These are phyloP conservation scores for Nicotiana otophora DNA, from an alignment of 257 asterid genomes.

Conservation along the genomic window DNA sequence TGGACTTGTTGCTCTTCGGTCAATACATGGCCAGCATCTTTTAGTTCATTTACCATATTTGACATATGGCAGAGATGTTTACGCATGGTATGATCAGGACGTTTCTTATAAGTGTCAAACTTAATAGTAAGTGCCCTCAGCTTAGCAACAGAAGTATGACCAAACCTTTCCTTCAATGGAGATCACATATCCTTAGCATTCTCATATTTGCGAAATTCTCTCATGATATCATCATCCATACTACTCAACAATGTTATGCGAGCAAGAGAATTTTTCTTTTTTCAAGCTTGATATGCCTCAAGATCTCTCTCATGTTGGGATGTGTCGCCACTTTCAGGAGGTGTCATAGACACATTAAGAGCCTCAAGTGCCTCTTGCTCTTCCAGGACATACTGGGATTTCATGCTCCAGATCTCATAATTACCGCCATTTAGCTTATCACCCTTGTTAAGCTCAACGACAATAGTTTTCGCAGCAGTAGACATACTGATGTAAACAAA, in stretches of 20 bases:
- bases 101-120: too few species aligned
- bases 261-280: neutral
- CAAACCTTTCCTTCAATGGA: neutral
- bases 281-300: neutral
- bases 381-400: neutral
- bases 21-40: neutral
- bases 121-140: neutral
- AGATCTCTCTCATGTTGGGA: neutral
- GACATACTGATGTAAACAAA: neutral
- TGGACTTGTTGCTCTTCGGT: neutral
- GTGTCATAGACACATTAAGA: neutral
- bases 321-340: neutral
- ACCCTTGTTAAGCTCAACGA: neutral
- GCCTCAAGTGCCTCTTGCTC: neutral
- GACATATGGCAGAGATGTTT: neutral
- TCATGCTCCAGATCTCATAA: neutral
- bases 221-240: neutral
- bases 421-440: neutral
- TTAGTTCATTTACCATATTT: neutral
- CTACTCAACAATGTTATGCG: neutral
- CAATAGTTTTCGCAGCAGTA: neutral
- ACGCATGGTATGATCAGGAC: neutral
- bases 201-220: neutral
- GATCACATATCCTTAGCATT: neutral
- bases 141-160: too few species aligned